These are phyloP conservation scores for Polytolypa hystricis DNA, from an alignment of 2,329 filamentous ascomycete genomes.

Conservation along the genomic window DNA sequence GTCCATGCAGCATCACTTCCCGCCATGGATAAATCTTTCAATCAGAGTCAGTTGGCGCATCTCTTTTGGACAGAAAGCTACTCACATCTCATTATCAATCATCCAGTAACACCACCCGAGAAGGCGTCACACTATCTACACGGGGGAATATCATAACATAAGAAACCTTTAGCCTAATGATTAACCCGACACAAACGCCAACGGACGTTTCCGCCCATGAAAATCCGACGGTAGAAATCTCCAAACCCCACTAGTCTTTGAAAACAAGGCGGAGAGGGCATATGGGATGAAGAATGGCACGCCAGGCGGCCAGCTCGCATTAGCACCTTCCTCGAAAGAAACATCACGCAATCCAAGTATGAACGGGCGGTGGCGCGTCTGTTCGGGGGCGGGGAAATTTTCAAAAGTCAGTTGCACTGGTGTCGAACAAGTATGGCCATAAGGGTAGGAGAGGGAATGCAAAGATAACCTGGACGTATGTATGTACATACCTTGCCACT, in stretches of 20 bases:
- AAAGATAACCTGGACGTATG: background rate
- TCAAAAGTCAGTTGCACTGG: background rate
- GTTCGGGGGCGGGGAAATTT: no score
- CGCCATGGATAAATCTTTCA: background rate
- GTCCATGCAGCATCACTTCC: background rate
- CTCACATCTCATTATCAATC: background rate
- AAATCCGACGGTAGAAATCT: background rate
- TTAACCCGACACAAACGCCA: conserved; percentile 49
- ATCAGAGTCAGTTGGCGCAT: background rate
- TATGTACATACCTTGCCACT: background rate
- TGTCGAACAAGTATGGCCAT: background rate
- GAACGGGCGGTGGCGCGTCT: background rate
- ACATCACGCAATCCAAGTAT: background rate
- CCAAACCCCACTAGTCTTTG: background rate
- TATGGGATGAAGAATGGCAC: background rate
- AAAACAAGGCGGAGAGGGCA: background rate
- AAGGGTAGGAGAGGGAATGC: background rate
- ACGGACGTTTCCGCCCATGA: background rate
- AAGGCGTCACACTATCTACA: no score
- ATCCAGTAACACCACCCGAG: no score
- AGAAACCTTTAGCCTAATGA: no score
- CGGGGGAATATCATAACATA: no score
- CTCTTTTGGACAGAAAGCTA: background rate
- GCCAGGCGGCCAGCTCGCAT: background rate
- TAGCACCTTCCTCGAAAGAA: background rate